Conservation (phyloP, 1,284 basidiomycete species). For the Heterobasidion irregulare region DNA sequence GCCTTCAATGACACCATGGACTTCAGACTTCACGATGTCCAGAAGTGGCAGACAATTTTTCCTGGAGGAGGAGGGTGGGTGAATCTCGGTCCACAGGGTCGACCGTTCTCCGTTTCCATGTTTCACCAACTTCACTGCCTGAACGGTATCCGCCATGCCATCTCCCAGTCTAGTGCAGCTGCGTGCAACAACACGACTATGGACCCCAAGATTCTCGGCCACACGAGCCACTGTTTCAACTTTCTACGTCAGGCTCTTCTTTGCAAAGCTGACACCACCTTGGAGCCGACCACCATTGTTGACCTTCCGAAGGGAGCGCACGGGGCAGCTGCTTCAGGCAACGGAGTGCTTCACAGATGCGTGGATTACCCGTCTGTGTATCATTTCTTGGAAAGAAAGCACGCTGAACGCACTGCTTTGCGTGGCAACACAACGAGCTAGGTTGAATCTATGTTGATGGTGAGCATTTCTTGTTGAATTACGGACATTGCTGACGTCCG, state of each 20-base stretch:
- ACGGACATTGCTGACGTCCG: too few species aligned
- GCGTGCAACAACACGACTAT: not conserved
- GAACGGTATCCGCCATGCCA: constrained; percentile 1
- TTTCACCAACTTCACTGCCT: constrained; percentile 10
- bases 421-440: not conserved
- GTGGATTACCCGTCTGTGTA: not conserved
- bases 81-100: not conserved
- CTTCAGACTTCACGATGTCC: not conserved
- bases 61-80: not conserved
- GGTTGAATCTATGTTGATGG: not conserved
- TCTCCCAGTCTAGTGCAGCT: not conserved
- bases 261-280: not conserved
- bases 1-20: not conserved
- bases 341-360: not conserved
- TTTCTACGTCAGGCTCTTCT: not conserved
- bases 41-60: not conserved
- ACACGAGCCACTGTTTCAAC: not conserved
- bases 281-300: not conserved
- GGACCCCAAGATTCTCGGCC: not conserved
- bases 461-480: too few species aligned
- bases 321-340: not conserved
- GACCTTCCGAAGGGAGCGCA: not conserved
- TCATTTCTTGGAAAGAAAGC: not conserved
- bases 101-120: constrained; percentile 1
- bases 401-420: too few species aligned